Evolutionary conservation across 495 filamentous ascomycete genomes (phyloP).

Genomic region (Cairneyella variabilis): DNA sequence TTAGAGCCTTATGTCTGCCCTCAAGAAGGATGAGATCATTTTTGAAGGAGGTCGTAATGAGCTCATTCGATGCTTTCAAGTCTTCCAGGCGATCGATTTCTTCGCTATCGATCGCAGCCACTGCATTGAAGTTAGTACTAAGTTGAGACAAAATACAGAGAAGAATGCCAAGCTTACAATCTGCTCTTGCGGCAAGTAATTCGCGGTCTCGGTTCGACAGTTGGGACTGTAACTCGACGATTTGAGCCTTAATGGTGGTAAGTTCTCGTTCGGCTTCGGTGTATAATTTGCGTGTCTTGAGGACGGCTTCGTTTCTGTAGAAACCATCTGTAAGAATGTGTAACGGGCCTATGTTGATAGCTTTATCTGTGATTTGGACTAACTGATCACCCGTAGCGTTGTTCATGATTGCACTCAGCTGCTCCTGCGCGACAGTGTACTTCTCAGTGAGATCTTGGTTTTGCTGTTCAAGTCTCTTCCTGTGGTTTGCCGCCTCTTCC

Average conservation of each 20-base stretch:
- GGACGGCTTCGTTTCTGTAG: conserved; percentile 35
- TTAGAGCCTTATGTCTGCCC: conserved; percentile 34
- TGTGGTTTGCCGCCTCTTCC: conserved; percentile 35
- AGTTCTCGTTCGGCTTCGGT: conserved; percentile 31
- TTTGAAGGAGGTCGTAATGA: conserved; percentile 46
- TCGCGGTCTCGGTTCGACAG: conserved; percentile 43
- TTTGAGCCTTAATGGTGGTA: conserved; percentile 25
- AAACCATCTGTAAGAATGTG: conserved; percentile 35
- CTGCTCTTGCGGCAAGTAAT: conserved; percentile 35
- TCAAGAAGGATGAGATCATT: conserved; percentile 46
- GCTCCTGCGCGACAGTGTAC: conserved; percentile 45
- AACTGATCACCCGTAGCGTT: conserved; percentile 45
- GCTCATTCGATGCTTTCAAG: conserved; percentile 48
- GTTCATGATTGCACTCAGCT: conserved; percentile 43
- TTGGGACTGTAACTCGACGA: conserved; percentile 40
- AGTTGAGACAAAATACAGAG: conserved; percentile 10
- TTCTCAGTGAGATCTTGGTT: conserved; percentile 45
- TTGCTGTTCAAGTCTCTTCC: conserved; percentile 39
- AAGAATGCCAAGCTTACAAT: conserved; percentile 27
- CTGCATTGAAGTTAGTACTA: conserved; percentile 29
- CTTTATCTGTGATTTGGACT: conserved; percentile 30
- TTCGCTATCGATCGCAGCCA: conserved; percentile 44
- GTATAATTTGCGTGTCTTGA: conserved; percentile 34
- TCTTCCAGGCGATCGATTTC: conserved; percentile 42
- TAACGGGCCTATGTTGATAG: conserved; percentile 28